Evolutionary conservation across 2,329 filamentous ascomycete species (phyloP).

Genomic region (Penicillium corylophilum): DNA sequence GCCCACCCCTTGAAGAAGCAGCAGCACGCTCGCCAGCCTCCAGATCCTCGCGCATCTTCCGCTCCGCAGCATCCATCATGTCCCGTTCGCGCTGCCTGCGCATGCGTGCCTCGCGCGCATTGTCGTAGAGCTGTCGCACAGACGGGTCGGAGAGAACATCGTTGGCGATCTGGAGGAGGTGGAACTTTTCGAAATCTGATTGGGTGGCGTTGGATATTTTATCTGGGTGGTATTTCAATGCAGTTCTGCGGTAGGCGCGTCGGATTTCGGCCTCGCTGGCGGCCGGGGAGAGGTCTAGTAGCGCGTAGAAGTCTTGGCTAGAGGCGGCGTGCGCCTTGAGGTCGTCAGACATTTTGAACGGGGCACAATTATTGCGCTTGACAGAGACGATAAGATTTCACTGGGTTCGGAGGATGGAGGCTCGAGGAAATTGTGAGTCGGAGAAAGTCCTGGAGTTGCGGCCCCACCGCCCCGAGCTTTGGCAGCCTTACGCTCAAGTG

Average conservation of each 20-base stretch:
- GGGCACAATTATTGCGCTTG: background rate
- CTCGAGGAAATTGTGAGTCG: background rate
- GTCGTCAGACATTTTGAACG: slow-evolving; percentile 41
- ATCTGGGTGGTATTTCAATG: slow-evolving; percentile 91
- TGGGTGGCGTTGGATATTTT: slow-evolving; percentile 71
- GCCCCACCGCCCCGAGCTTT: background rate
- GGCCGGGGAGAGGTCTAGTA: slow-evolving; percentile 66
- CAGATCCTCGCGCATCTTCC: slow-evolving; percentile 81
- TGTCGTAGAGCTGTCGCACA: slow-evolving; percentile 75
- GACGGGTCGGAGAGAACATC: slow-evolving; percentile 73
- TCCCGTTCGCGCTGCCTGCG: slow-evolving; percentile 70
- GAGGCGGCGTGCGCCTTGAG: slow-evolving; percentile 59
- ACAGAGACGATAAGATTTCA: background rate
- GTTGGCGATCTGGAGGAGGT: slow-evolving; percentile 80
- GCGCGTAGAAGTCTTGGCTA: slow-evolving; percentile 73
- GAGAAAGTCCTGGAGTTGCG: background rate
- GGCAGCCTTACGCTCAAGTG: background rate
- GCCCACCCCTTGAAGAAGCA: slow-evolving; percentile 33
- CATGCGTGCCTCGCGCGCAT: slow-evolving; percentile 67
- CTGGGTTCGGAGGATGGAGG: background rate
- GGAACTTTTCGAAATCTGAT: slow-evolving; percentile 74
- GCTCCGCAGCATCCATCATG: slow-evolving; percentile 68
- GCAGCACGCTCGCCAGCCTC: slow-evolving; percentile 69
- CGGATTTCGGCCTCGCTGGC: slow-evolving; percentile 72
- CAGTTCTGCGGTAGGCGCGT: slow-evolving; percentile 78